Percentiles rank a stretch among this genome's conserved stretches.
phyloP scores from a whole-genome alignment of 371 early-diverging fungal genomes.

The Fennellomyces sp. region DNA sequence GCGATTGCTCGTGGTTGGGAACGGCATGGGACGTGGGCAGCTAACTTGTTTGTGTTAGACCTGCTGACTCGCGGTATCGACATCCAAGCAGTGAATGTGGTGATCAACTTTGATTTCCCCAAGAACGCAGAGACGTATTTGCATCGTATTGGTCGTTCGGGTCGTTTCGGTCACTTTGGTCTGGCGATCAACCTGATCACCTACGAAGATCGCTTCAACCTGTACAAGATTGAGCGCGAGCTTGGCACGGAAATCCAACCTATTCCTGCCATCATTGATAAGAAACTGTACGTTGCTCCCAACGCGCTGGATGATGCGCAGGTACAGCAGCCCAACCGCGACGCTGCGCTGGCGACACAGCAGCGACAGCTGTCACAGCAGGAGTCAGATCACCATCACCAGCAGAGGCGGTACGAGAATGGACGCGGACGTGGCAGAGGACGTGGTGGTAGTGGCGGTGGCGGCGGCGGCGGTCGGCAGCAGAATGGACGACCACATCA shows the following conservation, averaged over 20 bases:
- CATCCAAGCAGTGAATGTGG: conserved; percentile 98
- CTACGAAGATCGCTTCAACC: conserved; percentile 93
- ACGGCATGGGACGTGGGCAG: neutral
- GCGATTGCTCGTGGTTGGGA: neutral
- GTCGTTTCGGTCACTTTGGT: conserved; percentile 98
- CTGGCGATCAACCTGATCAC: conserved; percentile 98
- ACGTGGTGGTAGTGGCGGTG: neutral
- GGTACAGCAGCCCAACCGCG: conserved; percentile 47
- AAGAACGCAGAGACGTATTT: conserved; percentile 98
- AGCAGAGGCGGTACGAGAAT: conserved; percentile 12
- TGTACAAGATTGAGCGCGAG: conserved; percentile 96
- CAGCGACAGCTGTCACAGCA: conserved; percentile 52
- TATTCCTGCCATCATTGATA: conserved; percentile 95
- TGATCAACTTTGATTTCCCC: conserved; percentile 99
- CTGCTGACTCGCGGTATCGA: conserved; percentile 99
- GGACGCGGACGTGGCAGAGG: neutral
- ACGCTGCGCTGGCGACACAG: conserved; percentile 49
- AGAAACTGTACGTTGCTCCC: conserved; percentile 85
- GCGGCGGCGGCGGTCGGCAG: neutral
- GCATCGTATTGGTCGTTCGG: conserved; percentile 98
- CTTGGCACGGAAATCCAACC: conserved; percentile 96
- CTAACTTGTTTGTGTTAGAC: conserved; percentile 50
- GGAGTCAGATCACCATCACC: conserved; percentile 29
- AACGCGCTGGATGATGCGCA: conserved; percentile 60
- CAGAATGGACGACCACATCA: neutral